Conservation (phyloP, 169 alveolate species). For the Eimeria brunetti region DNA sequence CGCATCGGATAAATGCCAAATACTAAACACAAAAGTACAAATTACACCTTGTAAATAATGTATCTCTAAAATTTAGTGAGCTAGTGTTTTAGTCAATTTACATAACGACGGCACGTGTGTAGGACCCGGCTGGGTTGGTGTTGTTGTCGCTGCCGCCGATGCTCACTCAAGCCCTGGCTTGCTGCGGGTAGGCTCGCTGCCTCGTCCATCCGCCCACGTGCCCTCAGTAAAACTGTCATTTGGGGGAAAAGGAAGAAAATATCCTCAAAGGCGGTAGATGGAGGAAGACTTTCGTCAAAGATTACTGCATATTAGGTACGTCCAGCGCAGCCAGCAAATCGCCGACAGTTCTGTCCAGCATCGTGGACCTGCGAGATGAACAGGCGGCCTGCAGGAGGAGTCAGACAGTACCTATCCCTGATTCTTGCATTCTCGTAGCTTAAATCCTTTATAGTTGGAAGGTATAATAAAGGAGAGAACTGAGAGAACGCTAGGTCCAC, state of each 20-base stretch:
- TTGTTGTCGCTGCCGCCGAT: conserved; percentile 66
- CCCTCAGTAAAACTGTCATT: conserved; percentile 43
- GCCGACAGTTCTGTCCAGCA: conserved; percentile 22
- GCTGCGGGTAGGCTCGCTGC: conserved; percentile 66
- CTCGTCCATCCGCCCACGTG: conserved; percentile 10
- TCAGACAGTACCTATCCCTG: conserved; percentile 21
- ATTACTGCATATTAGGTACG: conserved; percentile 8
- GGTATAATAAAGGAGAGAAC: not conserved
- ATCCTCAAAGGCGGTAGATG: conserved; percentile 61
- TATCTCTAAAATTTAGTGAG: not conserved
- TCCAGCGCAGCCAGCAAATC: conserved; percentile 4
- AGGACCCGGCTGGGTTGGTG: conserved; percentile 4
- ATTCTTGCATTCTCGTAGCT: not conserved
- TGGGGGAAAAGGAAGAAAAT: conserved; percentile 29
- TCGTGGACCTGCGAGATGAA: not conserved
- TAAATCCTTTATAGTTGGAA: not conserved
- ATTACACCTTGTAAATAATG: not conserved
- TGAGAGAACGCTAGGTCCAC: not conserved
- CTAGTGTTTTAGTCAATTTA: not conserved
- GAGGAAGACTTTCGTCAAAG: conserved; percentile 44
- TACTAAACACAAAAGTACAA: too few relatives aligned
- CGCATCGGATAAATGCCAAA: not conserved
- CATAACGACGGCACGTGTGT: not conserved
- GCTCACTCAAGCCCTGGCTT: conserved; percentile 75
- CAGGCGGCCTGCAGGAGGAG: conserved; percentile 25